phyloP scores from a whole-genome alignment of 768 basidiomycete genomes.

The Mycena galopus region DNA sequence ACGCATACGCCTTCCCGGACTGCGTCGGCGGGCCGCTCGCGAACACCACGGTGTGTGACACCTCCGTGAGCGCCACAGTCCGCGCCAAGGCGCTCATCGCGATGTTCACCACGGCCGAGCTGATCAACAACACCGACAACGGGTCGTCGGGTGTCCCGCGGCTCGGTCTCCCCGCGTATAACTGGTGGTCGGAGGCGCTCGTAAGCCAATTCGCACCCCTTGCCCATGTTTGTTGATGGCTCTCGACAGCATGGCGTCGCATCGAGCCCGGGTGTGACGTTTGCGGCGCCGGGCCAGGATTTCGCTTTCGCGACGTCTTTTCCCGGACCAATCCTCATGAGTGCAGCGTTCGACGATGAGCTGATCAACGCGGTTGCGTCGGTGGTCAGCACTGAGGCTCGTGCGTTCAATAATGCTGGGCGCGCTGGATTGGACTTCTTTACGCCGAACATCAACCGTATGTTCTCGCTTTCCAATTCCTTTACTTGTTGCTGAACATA shows the following conservation, averaged over 20 bases:
- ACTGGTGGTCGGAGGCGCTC: slow-evolving; percentile 74
- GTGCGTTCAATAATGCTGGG: slow-evolving; percentile 69
- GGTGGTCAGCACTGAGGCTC: slow-evolving; percentile 67
- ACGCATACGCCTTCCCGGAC: slow-evolving; percentile 60
- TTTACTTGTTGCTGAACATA: slow-evolving; percentile 23
- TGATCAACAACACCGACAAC: slow-evolving; percentile 66
- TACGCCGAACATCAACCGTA: slow-evolving; percentile 66
- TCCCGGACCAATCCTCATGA: slow-evolving; percentile 67
- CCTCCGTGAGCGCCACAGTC: slow-evolving; percentile 55
- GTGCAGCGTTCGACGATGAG: slow-evolving; percentile 67
- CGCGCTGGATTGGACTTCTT: slow-evolving; percentile 66
- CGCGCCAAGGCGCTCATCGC: slow-evolving; percentile 65
- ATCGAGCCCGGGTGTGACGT: slow-evolving; percentile 63
- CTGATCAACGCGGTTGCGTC: slow-evolving; percentile 64
- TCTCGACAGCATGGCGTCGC: slow-evolving; percentile 66
- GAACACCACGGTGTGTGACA: slow-evolving; percentile 62
- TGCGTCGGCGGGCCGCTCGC: slow-evolving; percentile 60
- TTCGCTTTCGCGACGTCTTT: slow-evolving; percentile 73
- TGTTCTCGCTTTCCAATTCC: neutral
- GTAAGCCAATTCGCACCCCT: slow-evolving; percentile 43
- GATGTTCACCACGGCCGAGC: slow-evolving; percentile 64
- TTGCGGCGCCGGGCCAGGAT: slow-evolving; percentile 57
- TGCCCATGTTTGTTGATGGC: neutral
- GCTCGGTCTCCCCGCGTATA: slow-evolving; percentile 67
- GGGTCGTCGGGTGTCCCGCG: slow-evolving; percentile 64